A percentile compares a stretch with the other conserved stretches of the same genome.
Evolutionary conservation across 2,329 filamentous ascomycete species (phyloP).

Genomic region (Trichoderma lentiforme): DNA sequence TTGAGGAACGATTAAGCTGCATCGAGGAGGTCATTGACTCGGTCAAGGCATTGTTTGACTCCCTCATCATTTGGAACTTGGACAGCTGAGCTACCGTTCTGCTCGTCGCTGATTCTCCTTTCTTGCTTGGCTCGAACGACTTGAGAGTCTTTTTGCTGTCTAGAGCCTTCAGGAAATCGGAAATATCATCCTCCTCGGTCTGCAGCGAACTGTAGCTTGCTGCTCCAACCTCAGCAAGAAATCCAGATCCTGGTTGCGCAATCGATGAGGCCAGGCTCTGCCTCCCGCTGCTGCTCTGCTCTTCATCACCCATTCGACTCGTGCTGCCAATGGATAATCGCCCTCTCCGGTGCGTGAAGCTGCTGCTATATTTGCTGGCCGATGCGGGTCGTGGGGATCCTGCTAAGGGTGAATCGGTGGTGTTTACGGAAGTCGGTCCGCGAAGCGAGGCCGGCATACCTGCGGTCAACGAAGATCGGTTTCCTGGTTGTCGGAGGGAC

Average conservation of each 20-base stretch:
- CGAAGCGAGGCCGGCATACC: constrained; percentile 72
- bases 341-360: constrained; percentile 81
- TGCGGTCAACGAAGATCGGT: constrained; percentile 68
- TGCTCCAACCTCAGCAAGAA: constrained; percentile 68
- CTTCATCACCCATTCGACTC: constrained; percentile 65
- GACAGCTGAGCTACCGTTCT: constrained; percentile 75
- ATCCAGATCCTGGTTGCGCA: constrained; percentile 71
- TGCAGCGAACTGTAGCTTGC: constrained; percentile 65
- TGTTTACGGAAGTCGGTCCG: constrained; percentile 55
- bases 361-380: constrained; percentile 86
- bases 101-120: constrained; percentile 67
- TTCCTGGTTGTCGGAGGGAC: constrained; percentile 53
- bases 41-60: constrained; percentile 82
- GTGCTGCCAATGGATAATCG: constrained; percentile 73
- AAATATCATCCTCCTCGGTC: constrained; percentile 87
- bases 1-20: constrained; percentile 77
- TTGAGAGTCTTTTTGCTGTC: constrained; percentile 84
- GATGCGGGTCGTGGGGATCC: constrained; percentile 76
- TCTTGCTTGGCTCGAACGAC: constrained; percentile 68
- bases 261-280: constrained; percentile 69
- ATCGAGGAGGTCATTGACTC: constrained; percentile 92
- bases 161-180: constrained; percentile 84
- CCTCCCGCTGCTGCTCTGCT: constrained; percentile 76
- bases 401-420: constrained; percentile 62
- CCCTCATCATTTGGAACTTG: constrained; percentile 83